phyloP scores from a whole-genome alignment of 2,329 filamentous ascomycete genomes.

The Akanthomyces muscarius region DNA sequence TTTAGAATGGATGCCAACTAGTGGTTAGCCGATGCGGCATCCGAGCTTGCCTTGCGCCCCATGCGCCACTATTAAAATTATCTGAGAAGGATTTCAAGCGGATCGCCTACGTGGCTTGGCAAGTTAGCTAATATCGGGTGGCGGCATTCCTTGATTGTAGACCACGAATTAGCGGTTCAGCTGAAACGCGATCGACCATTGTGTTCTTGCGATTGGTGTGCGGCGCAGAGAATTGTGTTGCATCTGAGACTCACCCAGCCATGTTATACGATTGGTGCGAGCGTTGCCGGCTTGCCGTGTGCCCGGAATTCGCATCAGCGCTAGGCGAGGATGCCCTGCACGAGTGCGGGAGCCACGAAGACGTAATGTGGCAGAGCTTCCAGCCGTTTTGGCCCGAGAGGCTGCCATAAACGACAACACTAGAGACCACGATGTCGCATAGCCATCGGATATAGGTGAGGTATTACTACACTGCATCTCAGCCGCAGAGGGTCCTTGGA shows the following conservation, averaged over 20 bases:
- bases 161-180: neutral
- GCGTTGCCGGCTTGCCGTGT: neutral
- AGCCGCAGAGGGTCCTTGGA: constrained; percentile 1
- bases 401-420: neutral
- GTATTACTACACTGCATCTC: neutral
- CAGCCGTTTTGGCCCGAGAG: neutral
- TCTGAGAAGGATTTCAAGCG: neutral
- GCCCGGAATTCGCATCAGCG: constrained; percentile 9
- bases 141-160: neutral
- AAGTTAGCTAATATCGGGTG: neutral
- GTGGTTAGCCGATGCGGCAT: neutral
- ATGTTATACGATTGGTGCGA: constrained; percentile 1
- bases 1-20: neutral
- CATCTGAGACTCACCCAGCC: neutral
- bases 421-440: neutral
- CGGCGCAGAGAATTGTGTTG: neutral
- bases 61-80: neutral
- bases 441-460: neutral
- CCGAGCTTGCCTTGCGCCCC: neutral
- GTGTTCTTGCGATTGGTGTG: neutral
- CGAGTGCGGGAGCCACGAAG: neutral
- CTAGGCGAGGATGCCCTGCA: neutral
- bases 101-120: neutral
- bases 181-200: neutral
- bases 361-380: neutral